Percentiles rank a stretch among this genome's conserved stretches.
Conservation (phyloP, 805 yeast genomes). For the Ogataea corticis region DNA sequence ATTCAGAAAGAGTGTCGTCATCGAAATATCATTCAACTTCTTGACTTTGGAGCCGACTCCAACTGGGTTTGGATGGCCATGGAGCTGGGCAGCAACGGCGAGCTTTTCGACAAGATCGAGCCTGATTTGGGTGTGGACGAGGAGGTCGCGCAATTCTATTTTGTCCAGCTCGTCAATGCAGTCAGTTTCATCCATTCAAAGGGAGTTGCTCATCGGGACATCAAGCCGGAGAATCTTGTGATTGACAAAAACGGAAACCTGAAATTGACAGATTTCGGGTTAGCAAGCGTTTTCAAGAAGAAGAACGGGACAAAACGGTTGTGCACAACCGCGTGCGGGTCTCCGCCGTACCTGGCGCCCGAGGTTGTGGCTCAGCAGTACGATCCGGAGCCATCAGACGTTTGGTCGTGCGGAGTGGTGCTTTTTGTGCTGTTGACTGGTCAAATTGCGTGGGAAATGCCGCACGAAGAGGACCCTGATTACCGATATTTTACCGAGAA, state of each 20-base stretch:
- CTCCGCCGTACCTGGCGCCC: slow-evolving; percentile 81
- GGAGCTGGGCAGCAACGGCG: slow-evolving; percentile 76
- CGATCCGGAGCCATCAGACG: slow-evolving; percentile 57
- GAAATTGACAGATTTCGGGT: slow-evolving; percentile 76
- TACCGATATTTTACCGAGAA: slow-evolving; percentile 33
- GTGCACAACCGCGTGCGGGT: slow-evolving; percentile 61
- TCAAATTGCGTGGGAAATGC: slow-evolving; percentile 73
- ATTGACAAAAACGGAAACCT: slow-evolving; percentile 64
- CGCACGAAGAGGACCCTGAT: slow-evolving; percentile 51
- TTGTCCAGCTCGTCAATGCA: slow-evolving; percentile 63
- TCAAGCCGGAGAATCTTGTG: slow-evolving; percentile 69
- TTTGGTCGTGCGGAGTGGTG: slow-evolving; percentile 72
- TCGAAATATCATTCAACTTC: slow-evolving; percentile 57
- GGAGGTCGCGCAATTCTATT: slow-evolving; percentile 67
- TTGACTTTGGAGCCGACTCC: slow-evolving; percentile 53
- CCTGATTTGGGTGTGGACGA: slow-evolving; percentile 71
- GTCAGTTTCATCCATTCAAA: slow-evolving; percentile 57
- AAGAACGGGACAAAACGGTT: slow-evolving; percentile 46
- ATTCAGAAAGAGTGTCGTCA: slow-evolving; percentile 64
- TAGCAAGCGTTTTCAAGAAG: slow-evolving; percentile 60
- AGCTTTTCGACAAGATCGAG: slow-evolving; percentile 74
- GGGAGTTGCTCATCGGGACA: slow-evolving; percentile 69
- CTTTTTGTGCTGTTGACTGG: slow-evolving; percentile 64
- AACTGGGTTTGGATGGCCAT: slow-evolving; percentile 65
- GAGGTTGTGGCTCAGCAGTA: slow-evolving; percentile 55